Percentiles rank a stretch among this genome's conserved stretches.
Conservation (phyloP, 2,329 filamentous ascomycete species). For the Nothophoma quercina region DNA sequence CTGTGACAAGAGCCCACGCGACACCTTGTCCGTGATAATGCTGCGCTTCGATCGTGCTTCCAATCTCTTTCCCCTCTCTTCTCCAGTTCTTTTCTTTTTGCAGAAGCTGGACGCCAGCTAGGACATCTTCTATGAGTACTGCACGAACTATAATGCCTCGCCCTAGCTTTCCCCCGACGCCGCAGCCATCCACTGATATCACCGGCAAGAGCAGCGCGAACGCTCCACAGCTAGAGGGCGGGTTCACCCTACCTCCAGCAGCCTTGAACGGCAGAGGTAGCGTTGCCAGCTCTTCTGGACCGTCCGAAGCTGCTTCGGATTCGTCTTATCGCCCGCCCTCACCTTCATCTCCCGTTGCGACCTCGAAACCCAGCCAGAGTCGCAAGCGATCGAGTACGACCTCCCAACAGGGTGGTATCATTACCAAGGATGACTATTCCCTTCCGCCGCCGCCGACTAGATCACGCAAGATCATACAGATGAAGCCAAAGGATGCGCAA, state of each 20-base stretch:
- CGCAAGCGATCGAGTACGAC: slow-evolving; percentile 43
- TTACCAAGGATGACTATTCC: slow-evolving; percentile 71
- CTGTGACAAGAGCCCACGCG: slow-evolving; percentile 41
- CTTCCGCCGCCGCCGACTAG: slow-evolving; percentile 91
- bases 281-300: slow-evolving; percentile 55
- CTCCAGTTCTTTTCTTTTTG: slow-evolving; percentile 4
- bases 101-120: slow-evolving; percentile 18
- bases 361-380: slow-evolving; percentile 39
- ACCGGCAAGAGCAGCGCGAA: slow-evolving; percentile 72
- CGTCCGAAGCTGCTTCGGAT: slow-evolving; percentile 57
- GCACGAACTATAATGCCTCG: slow-evolving; percentile 64
- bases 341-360: slow-evolving; percentile 47
- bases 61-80: slow-evolving; percentile 20
- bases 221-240: slow-evolving; percentile 68
- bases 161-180: slow-evolving; percentile 73
- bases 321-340: slow-evolving; percentile 61
- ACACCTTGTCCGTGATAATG: slow-evolving; percentile 36
- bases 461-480: slow-evolving; percentile 96
- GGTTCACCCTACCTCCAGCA: slow-evolving; percentile 79
- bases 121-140: slow-evolving; percentile 24
- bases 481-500: slow-evolving; percentile 71
- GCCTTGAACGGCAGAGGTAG: slow-evolving; percentile 64
- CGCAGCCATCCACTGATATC: slow-evolving; percentile 81
- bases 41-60: slow-evolving; percentile 18
- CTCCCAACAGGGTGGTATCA: slow-evolving; percentile 42